Evolutionary conservation across 805 yeast genomes (phyloP).

Genomic region (Kodamaea leandrae): DNA sequence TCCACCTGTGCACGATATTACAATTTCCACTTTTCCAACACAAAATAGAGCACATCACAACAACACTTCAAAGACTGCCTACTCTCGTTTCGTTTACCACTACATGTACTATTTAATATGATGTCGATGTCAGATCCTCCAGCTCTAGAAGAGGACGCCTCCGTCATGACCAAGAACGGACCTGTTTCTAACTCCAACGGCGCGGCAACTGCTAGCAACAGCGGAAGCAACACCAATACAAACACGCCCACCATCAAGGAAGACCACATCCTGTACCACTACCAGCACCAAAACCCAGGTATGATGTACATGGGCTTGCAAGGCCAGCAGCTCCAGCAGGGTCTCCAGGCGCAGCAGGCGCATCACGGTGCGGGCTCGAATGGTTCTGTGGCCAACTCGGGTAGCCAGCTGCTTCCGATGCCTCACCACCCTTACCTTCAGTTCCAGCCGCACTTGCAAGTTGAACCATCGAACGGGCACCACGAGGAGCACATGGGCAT

Average conservation of each 20-base stretch:
- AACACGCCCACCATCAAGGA: conserved; percentile 13
- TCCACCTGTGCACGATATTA: conserved; percentile 8
- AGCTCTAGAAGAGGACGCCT: conserved; percentile 10
- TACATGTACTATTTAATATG: conserved; percentile 9
- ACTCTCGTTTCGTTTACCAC: conserved; percentile 2
- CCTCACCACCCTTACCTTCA: conserved; percentile 12
- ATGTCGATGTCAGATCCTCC: conserved; percentile 12
- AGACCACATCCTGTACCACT: conserved; percentile 12
- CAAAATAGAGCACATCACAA: conserved; percentile 7
- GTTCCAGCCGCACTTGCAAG: conserved; percentile 11
- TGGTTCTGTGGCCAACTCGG: conserved; percentile 1
- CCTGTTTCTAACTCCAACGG: conserved; percentile 8
- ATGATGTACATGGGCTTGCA: conserved; percentile 10
- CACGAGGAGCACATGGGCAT: conserved; percentile 9
- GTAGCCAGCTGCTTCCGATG: conserved; percentile 7
- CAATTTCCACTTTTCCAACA: conserved; percentile 8
- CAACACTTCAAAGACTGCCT: background rate
- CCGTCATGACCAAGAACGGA: conserved; percentile 5
- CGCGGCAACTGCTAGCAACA: conserved; percentile 12
- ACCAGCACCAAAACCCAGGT: conserved; percentile 9
- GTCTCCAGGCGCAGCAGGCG: conserved; percentile 9
- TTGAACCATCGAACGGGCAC: conserved; percentile 8
- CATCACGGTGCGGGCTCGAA: conserved; percentile 10
- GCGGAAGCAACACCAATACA: conserved; percentile 10
- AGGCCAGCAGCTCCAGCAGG: conserved; percentile 12